phyloP scores from a whole-genome alignment of 495 filamentous ascomycete genomes.

The Penicillium simplicissimum region DNA sequence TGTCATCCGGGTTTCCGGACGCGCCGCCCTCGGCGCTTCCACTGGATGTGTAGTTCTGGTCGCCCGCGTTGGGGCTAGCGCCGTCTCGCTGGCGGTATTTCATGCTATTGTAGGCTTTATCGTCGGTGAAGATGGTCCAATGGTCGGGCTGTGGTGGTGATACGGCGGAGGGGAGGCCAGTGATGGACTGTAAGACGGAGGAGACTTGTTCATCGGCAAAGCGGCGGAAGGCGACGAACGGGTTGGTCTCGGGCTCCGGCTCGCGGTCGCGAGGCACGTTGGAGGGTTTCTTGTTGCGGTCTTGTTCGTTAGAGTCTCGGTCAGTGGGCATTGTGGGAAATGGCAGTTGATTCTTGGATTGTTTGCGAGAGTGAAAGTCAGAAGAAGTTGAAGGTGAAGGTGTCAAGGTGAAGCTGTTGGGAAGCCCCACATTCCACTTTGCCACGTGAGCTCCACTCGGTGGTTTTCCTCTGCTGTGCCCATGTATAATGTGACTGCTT shows the following conservation, averaged over 20 bases:
- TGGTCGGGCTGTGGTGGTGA: constrained; percentile 31
- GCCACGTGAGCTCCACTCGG: constrained; percentile 32
- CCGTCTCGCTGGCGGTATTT: constrained; percentile 22
- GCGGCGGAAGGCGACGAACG: constrained; percentile 61
- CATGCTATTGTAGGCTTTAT: constrained; percentile 29
- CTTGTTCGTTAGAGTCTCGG: constrained; percentile 22
- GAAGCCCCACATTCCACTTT: constrained; percentile 31
- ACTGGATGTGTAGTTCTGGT: constrained; percentile 16
- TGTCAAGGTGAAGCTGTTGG: constrained; percentile 37
- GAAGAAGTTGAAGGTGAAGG: constrained; percentile 25
- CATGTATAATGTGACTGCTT: constrained; percentile 2
- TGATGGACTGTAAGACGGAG: constrained; percentile 53
- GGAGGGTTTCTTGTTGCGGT: constrained; percentile 11
- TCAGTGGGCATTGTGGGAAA: constrained; percentile 32
- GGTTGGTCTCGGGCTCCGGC: constrained; percentile 47
- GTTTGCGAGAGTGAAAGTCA: constrained; percentile 3
- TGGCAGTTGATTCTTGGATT: constrained; percentile 1
- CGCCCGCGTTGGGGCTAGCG: constrained; percentile 13
- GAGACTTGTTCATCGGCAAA: constrained; percentile 61
- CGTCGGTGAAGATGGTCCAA: constrained; percentile 41
- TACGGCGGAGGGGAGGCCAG: constrained; percentile 46
- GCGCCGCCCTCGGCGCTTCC: constrained; percentile 12
- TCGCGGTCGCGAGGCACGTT: constrained; percentile 17
- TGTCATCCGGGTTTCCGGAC: constrained; percentile 6
- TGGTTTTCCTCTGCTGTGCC: constrained; percentile 9